A percentile compares a stretch with the other conserved stretches of the same genome.
phyloP scores from a whole-genome alignment of 2,329 filamentous ascomycete genomes.

The Colletotrichum zoysiae region DNA sequence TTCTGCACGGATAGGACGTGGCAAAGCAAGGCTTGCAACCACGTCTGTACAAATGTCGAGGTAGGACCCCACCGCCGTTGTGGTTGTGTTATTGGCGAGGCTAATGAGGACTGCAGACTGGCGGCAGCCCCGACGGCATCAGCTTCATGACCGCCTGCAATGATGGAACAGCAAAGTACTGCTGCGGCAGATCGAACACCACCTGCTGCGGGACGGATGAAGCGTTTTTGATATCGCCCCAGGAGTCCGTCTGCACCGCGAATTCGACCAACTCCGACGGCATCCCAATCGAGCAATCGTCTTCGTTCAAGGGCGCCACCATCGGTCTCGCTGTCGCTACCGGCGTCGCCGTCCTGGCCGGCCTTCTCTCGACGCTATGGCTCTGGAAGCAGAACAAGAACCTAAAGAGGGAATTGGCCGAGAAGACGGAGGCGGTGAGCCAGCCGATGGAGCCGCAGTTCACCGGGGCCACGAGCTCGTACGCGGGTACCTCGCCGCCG shows the following conservation, averaged over 20 bases:
- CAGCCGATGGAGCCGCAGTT: constrained; percentile 16
- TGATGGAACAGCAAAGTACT: constrained; percentile 48
- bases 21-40: constrained; percentile 49
- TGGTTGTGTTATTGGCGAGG: neutral
- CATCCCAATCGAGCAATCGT: neutral
- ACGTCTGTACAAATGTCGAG: constrained; percentile 46
- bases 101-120: neutral
- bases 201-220: constrained; percentile 48
- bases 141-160: constrained; percentile 36
- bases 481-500: constrained; percentile 14
- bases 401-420: constrained; percentile 39
- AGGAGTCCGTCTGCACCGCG: constrained; percentile 43
- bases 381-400: constrained; percentile 44
- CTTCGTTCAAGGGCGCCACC: constrained; percentile 44
- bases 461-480: constrained; percentile 17
- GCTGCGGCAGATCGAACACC: constrained; percentile 49
- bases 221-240: constrained; percentile 45
- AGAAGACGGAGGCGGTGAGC: constrained; percentile 4
- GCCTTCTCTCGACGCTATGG: constrained; percentile 41
- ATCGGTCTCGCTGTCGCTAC: constrained; percentile 46
- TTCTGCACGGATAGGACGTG: constrained; percentile 50
- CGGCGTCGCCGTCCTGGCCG: constrained; percentile 43
- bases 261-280: constrained; percentile 34
- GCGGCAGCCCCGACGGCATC: constrained; percentile 10
- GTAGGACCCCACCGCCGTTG: constrained; percentile 14